Base-by-base conservation (phyloP, 2,329 filamentous ascomycete genomes). In the Aspergillus sp. region DNA sequence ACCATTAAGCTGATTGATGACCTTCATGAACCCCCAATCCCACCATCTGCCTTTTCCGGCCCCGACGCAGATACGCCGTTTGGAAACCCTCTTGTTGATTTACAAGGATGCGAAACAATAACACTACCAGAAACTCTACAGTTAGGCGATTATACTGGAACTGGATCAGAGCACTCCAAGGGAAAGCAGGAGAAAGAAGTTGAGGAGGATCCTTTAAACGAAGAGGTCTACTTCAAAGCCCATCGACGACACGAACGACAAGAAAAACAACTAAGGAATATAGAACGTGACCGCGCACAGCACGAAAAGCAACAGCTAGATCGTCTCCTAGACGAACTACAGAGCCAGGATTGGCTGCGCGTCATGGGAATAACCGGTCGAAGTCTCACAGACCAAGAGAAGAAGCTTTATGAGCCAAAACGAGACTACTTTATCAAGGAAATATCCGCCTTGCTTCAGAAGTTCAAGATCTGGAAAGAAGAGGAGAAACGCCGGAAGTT, bases 311-410 rank as follows among this genome's bases (percentile, higher is more conserved):
- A 85, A 51, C 85, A 89, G 67, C 76, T 89, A n/a, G 87, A 89
- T 64, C 81, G 86, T 7, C 78, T 89, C 17, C 83, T 97, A 7
- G 92, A 95, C 57, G 92, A 92, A 19, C 84, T 99, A 1, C 90
- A 92, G 74, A 91, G 94, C 2, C 92, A 91, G 61, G 95, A 98
- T 76, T 99, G 95, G 95, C 82, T 97, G 60, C 89, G 91, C 64
- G 86, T 93, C 4, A 93, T 99, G 88, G 95, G 94, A 28, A 90
- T 98, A 38, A 94, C 88, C 66, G 92, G 85, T 43, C 80, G 96
- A 47, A 96, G 85, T 43, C 80, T 96, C 43, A 96, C 92, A 0
- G 93, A 97, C 72, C 88, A 87, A 23, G 91, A 92, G 71, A 94
- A 92, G 78, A 95, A 91, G 75, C 86, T 89, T 31, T 97, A 92